Evolutionary conservation across 2,329 filamentous ascomycete species (phyloP).

Genomic region (Calcarisporium arbuscula): DNA sequence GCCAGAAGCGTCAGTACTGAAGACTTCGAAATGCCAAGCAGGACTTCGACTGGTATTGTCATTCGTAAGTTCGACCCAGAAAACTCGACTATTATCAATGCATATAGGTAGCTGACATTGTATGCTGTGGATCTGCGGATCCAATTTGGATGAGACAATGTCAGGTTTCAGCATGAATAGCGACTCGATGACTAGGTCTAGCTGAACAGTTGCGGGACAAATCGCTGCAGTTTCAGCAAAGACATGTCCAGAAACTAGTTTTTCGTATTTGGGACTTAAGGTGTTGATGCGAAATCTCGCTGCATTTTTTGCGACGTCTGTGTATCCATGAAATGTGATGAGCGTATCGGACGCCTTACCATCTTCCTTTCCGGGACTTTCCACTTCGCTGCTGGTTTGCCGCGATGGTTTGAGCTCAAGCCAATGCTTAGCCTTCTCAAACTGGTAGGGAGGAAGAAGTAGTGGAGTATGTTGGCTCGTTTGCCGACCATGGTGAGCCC

Average conservation of each 20-base stretch:
- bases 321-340: neutral
- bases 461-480: conserved; percentile 13
- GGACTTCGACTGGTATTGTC: neutral
- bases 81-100: conserved; percentile 9
- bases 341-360: neutral
- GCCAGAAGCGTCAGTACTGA: conserved; percentile 1
- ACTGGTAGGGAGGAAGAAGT: conserved; percentile 35
- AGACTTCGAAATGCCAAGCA: conserved; percentile 1
- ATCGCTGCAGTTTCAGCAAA: conserved; percentile 31
- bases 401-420: conserved; percentile 21
- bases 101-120: conserved; percentile 19
- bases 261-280: conserved; percentile 22
- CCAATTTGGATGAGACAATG: too few relatives aligned
- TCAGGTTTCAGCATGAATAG: conserved; percentile 22
- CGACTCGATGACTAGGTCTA: conserved; percentile 25
- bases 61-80: conserved; percentile 22
- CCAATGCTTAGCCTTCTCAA: conserved; percentile 34
- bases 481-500: conserved; percentile 27
- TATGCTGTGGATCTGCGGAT: conserved; percentile 24
- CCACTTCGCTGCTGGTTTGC: neutral
- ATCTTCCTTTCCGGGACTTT: conserved; percentile 3
- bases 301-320: neutral
- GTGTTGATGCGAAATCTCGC: conserved; percentile 38
- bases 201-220: conserved; percentile 28
- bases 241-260: conserved; percentile 28